These are phyloP conservation scores for Eudorina sp. DNA, from an alignment of 139 green algal species.

Conservation along the genomic window DNA sequence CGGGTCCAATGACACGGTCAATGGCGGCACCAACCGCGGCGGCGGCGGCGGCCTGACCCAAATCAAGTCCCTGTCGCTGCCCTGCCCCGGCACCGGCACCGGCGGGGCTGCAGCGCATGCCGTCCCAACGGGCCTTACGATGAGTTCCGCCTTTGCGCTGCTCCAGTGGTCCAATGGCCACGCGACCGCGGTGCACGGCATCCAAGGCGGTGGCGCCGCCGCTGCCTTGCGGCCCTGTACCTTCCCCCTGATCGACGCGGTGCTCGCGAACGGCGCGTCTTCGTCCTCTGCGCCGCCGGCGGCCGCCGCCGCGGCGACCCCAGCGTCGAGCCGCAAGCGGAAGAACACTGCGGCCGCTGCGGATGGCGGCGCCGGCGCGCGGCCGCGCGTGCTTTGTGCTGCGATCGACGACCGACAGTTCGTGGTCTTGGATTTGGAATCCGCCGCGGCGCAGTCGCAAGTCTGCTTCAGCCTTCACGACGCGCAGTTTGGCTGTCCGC, in stretches of 20 bases:
- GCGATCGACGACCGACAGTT: slow-evolving; percentile 50
- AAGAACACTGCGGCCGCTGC: not conserved
- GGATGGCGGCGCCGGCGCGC: not conserved
- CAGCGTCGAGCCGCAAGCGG: slow-evolving; percentile 13
- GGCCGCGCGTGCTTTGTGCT: slow-evolving; percentile 40
- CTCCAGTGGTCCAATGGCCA: slow-evolving; percentile 40
- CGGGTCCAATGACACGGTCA: too few relatives aligned
- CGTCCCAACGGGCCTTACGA: not conserved
- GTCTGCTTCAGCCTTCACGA: slow-evolving; percentile 50
- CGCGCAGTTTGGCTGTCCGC: slow-evolving; percentile 48
- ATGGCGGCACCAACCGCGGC: not conserved
- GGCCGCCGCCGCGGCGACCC: not conserved
- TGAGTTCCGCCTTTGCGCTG: slow-evolving; percentile 23
- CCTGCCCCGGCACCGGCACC: slow-evolving; percentile 3
- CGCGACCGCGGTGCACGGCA: slow-evolving; percentile 30
- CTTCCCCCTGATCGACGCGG: slow-evolving; percentile 18
- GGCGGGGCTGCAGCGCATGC: not conserved
- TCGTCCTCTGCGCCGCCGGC: not conserved
- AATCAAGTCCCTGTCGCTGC: not conserved
- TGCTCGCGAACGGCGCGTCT: slow-evolving; percentile 22
- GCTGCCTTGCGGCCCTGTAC: not conserved
- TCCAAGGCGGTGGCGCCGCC: not conserved
- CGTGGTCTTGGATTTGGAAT: slow-evolving; percentile 13
- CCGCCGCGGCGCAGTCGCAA: slow-evolving; percentile 22
- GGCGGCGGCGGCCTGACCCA: not conserved